These are phyloP conservation scores for Boletellus ananiceps DNA, from an alignment of 768 basidiomycete species.

Conservation along the genomic window DNA sequence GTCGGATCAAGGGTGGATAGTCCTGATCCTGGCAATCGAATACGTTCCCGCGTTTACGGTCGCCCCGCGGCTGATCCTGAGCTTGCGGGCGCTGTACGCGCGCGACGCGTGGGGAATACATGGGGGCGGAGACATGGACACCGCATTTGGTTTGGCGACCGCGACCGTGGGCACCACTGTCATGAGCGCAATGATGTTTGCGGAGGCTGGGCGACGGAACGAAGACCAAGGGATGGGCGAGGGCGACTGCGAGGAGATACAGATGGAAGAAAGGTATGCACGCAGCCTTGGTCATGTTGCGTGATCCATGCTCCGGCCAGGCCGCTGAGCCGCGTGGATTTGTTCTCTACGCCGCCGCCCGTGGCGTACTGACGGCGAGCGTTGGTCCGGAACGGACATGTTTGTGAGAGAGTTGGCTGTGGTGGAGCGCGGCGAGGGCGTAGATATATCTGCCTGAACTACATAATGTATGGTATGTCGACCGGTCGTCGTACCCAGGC, in stretches of 20 bases:
- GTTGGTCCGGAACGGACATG: no score
- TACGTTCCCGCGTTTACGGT: not conserved
- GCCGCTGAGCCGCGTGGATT: no score
- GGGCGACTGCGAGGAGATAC: not conserved
- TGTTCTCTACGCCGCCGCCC: no score
- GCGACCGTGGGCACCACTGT: not conserved
- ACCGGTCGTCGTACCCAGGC: no score
- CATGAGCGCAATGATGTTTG: not conserved
- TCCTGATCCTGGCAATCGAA: not conserved
- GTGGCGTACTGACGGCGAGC: no score
- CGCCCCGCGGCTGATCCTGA: constrained; percentile 2
- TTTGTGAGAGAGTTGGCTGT: no score
- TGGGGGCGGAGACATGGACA: not conserved
- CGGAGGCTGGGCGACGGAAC: not conserved
- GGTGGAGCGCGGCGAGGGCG: no score
- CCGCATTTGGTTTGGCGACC: not conserved
- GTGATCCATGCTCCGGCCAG: no score
- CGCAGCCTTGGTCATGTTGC: no score
- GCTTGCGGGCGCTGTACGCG: not conserved
- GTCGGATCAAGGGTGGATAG: not conserved
- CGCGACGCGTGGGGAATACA: not conserved
- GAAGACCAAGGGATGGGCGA: not conserved
- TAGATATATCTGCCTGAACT: no score
- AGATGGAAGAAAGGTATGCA: not conserved
- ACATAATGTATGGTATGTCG: no score